These are phyloP conservation scores for Hymenoscyphus fraxineus DNA, from an alignment of 2,329 filamentous ascomycete genomes.

Conservation along the genomic window DNA sequence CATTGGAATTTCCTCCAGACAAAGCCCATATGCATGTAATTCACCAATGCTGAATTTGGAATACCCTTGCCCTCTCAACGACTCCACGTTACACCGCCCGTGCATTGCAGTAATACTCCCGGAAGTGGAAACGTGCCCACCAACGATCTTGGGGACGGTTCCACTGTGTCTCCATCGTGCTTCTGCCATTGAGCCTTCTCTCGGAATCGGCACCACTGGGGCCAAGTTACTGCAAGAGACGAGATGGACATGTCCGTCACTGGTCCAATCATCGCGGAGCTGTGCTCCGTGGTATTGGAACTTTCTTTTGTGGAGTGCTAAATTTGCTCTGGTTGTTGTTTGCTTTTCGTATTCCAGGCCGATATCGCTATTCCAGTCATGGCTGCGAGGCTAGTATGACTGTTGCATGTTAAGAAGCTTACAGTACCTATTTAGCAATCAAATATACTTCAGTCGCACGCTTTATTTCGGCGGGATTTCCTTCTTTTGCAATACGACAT, in stretches of 20 bases:
- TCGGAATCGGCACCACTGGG: not conserved
- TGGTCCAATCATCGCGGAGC: not conserved
- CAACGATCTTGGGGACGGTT: constrained; percentile 6
- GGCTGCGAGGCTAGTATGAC: too few relatives aligned
- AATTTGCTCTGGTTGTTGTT: not conserved
- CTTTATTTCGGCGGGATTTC: too few relatives aligned
- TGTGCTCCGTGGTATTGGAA: not conserved
- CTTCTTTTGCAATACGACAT: too few relatives aligned
- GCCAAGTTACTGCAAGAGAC: not conserved
- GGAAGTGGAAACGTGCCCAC: not conserved
- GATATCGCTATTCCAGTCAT: too few relatives aligned
- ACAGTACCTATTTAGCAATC: too few relatives aligned
- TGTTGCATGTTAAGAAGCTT: too few relatives aligned
- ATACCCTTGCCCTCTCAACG: not conserved
- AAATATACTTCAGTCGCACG: too few relatives aligned
- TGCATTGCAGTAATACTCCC: constrained; percentile 1
- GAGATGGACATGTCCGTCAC: not conserved
- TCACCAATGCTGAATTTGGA: not conserved
- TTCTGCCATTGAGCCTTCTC: constrained; percentile 5
- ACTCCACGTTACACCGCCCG: constrained; percentile 1
- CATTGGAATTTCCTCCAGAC: too few relatives aligned
- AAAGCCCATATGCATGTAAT: not conserved
- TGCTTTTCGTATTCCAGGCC: not conserved
- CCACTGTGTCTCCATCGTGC: constrained; percentile 5
- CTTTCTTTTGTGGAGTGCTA: not conserved